Conservation (phyloP, 192 early-diverging fungal genomes). For the Backusella mclennaniae region DNA sequence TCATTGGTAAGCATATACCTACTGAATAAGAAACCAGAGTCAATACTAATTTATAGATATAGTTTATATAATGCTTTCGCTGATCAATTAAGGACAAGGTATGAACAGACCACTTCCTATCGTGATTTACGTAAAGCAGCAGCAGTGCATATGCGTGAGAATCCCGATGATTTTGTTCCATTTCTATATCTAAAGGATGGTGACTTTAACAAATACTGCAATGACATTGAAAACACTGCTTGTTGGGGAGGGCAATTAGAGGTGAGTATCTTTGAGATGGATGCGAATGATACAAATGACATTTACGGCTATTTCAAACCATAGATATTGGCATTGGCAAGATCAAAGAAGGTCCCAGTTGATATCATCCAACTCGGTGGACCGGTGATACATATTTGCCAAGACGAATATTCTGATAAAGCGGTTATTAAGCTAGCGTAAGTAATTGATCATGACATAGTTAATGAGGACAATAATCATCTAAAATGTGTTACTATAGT, state of each 20-base stretch:
- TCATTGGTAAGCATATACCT: slow-evolving; percentile 66
- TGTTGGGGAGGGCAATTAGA: slow-evolving; percentile 95
- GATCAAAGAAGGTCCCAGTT: slow-evolving; percentile 70
- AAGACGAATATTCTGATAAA: slow-evolving; percentile 58
- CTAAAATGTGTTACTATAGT: slow-evolving; percentile 28
- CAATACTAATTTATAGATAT: not conserved
- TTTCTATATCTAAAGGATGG: slow-evolving; percentile 83
- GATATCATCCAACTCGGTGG: slow-evolving; percentile 84
- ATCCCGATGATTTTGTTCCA: slow-evolving; percentile 89
- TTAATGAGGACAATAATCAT: not conserved
- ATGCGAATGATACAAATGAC: not conserved
- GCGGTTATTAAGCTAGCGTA: slow-evolving; percentile 74
- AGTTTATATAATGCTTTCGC: slow-evolving; percentile 87
- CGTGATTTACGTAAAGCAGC: slow-evolving; percentile 68
- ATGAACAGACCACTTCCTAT: slow-evolving; percentile 53
- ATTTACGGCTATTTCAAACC: not conserved
- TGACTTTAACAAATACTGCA: slow-evolving; percentile 76
- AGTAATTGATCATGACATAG: slow-evolving; percentile 23
- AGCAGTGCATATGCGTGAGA: slow-evolving; percentile 75
- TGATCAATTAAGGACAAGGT: slow-evolving; percentile 68
- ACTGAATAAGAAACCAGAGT: not conserved
- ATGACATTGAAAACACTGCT: slow-evolving; percentile 75
- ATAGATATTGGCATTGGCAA: slow-evolving; percentile 79
- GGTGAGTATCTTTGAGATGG: slow-evolving; percentile 39
- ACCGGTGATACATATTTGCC: slow-evolving; percentile 77